Evolutionary conservation across 257 asterid species (phyloP).

Genomic region (Solanum megistacrolobum): DNA sequence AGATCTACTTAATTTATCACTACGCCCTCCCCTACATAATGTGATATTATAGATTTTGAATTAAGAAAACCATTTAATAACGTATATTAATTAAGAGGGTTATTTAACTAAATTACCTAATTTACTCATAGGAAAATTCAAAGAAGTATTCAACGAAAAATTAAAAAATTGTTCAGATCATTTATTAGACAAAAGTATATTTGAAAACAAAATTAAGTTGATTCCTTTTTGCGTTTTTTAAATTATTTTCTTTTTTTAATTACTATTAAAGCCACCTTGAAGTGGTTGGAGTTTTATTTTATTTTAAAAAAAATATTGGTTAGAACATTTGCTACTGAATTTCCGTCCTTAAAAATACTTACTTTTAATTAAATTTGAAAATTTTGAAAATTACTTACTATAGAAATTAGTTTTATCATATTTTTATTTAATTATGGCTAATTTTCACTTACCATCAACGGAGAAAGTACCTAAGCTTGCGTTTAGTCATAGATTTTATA

Average conservation of each 20-base stretch:
- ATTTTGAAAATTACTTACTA: neutral
- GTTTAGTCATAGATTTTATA: neutral
- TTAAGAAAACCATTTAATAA: no score
- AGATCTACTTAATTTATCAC: neutral
- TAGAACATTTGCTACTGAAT: neutral
- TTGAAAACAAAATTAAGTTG: neutral
- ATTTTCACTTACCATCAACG: neutral
- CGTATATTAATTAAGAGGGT: neutral
- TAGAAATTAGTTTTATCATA: neutral
- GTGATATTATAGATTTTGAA: neutral
- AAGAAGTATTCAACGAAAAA: neutral
- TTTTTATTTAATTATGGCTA: no score
- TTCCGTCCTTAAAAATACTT: neutral
- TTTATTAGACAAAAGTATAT: neutral
- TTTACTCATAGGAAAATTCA: neutral
- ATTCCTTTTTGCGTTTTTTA: neutral
- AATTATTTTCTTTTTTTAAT: neutral
- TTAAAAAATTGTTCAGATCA: neutral
- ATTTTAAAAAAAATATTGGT: neutral
- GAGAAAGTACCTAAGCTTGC: neutral
- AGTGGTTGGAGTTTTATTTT: neutral
- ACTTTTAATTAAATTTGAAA: no score
- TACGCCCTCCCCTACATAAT: neutral
- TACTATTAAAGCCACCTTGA: neutral
- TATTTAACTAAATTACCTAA: neutral